Conservation (phyloP, 1,284 basidiomycete species). For the Tilletiaria anomala region DNA sequence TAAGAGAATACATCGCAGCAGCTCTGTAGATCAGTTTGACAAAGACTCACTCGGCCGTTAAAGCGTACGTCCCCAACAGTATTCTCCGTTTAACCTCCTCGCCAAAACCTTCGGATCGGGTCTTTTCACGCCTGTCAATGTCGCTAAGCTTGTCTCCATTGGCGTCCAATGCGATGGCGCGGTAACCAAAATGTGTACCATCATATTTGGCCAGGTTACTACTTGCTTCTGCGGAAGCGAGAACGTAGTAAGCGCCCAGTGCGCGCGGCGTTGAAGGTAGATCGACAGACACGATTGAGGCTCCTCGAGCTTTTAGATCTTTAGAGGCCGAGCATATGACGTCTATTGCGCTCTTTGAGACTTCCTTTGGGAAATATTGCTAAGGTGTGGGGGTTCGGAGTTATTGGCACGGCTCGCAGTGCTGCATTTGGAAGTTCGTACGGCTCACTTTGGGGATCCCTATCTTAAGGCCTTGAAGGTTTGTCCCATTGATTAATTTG, state of each 20-base stretch:
- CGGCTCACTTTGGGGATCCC: too few species aligned
- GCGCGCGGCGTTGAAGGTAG: slow-evolving; percentile 64
- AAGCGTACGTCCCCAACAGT: slow-evolving; percentile 77
- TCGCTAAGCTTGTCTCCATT: neutral
- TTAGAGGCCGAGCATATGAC: slow-evolving; percentile 47
- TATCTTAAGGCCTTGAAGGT: too few species aligned
- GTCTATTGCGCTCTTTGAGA: slow-evolving; percentile 46
- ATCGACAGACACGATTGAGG: slow-evolving; percentile 57
- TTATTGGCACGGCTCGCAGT: too few species aligned
- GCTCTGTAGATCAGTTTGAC: neutral
- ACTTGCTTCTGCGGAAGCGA: slow-evolving; percentile 84
- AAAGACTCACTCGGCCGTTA: slow-evolving; percentile 66
- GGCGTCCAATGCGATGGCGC: slow-evolving; percentile 48
- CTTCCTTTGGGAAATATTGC: slow-evolving; percentile 67
- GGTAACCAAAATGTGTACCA: slow-evolving; percentile 44
- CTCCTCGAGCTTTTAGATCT: slow-evolving; percentile 51
- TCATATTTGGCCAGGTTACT: slow-evolving; percentile 74
- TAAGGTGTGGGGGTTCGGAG: too few species aligned
- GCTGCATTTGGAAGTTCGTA: too few species aligned
- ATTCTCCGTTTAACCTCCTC: slow-evolving; percentile 73
- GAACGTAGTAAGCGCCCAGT: slow-evolving; percentile 83
- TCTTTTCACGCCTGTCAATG: slow-evolving; percentile 11
- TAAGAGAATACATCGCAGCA: neutral
- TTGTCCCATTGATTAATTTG: too few species aligned
- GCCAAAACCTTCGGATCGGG: slow-evolving; percentile 56